These are phyloP conservation scores for Cairneyella variabilis DNA, from an alignment of 495 filamentous ascomycete genomes.

Conservation along the genomic window DNA sequence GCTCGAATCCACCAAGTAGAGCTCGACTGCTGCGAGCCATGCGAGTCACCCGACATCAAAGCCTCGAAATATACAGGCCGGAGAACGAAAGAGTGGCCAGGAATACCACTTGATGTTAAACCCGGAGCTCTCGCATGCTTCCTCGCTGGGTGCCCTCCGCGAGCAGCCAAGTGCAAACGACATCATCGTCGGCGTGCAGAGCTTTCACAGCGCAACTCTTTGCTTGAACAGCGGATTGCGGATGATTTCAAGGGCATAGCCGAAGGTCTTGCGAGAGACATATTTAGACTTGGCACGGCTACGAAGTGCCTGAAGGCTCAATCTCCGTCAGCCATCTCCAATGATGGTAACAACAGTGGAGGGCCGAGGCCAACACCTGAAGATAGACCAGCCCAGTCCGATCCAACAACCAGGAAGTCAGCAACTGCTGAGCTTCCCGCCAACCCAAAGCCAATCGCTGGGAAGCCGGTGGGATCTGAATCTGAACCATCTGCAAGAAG, in stretches of 20 bases:
- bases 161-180: slow-evolving; percentile 1
- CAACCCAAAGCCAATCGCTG: not conserved
- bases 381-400: not conserved
- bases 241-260: slow-evolving; percentile 8
- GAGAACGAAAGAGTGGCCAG: not conserved
- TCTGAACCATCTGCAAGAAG: slow-evolving; percentile 1
- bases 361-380: not conserved
- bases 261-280: slow-evolving; percentile 6
- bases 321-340: not conserved
- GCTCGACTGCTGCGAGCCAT: slow-evolving; percentile 14
- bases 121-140: slow-evolving; percentile 18
- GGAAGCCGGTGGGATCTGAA: not conserved
- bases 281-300: not conserved
- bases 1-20: slow-evolving; percentile 13
- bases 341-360: not conserved
- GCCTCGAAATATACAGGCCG: slow-evolving; percentile 11
- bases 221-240: not conserved
- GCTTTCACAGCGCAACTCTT: not conserved
- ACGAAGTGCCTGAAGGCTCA: not conserved
- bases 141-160: slow-evolving; percentile 18
- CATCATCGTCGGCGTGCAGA: slow-evolving; percentile 2
- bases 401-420: not conserved
- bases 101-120: not conserved
- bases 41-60: slow-evolving; percentile 8
- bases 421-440: not conserved